Conservation (phyloP, 805 yeast species). For the Saturnispora halmiae region DNA sequence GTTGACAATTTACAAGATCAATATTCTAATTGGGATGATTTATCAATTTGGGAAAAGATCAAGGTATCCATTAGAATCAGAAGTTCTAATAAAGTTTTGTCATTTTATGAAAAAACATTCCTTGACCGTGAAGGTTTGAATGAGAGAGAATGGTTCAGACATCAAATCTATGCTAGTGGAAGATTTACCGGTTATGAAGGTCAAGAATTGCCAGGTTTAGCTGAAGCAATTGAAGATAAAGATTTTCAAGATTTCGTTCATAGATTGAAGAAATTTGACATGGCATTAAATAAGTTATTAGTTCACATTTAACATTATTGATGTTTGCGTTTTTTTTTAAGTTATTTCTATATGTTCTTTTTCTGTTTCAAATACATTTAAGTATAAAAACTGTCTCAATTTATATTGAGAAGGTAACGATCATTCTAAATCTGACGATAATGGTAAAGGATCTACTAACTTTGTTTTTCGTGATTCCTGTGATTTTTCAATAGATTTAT, state of each 20-base stretch:
- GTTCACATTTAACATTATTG: not conserved
- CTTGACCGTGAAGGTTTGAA: conserved; percentile 40
- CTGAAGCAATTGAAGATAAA: conserved; percentile 44
- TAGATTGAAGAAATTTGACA: conserved; percentile 14
- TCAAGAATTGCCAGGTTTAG: conserved; percentile 45
- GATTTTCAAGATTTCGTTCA: conserved; percentile 29
- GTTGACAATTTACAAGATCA: conserved; percentile 17
- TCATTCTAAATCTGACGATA: too few species aligned
- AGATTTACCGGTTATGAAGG: conserved; percentile 55
- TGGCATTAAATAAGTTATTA: conserved; percentile 8
- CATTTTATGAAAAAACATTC: conserved; percentile 38
- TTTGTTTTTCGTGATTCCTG: too few species aligned
- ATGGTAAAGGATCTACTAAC: too few species aligned
- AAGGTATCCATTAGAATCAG: conserved; percentile 21
- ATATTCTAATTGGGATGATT: conserved; percentile 19
- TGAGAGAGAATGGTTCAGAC: conserved; percentile 49
- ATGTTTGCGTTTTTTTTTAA: not conserved
- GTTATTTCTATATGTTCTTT: too few species aligned
- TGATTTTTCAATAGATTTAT: too few species aligned
- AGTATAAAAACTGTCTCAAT: too few species aligned
- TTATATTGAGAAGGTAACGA: too few species aligned
- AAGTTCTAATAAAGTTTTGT: conserved; percentile 32
- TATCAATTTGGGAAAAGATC: conserved; percentile 23
- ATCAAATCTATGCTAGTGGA: conserved; percentile 50
- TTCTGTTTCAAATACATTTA: too few species aligned